A percentile compares a stretch with the other conserved stretches of the same genome.
These are phyloP conservation scores for Chaetoceros tenuissimus DNA, from an alignment of 108 stramenopile species.

Conservation along the genomic window DNA sequence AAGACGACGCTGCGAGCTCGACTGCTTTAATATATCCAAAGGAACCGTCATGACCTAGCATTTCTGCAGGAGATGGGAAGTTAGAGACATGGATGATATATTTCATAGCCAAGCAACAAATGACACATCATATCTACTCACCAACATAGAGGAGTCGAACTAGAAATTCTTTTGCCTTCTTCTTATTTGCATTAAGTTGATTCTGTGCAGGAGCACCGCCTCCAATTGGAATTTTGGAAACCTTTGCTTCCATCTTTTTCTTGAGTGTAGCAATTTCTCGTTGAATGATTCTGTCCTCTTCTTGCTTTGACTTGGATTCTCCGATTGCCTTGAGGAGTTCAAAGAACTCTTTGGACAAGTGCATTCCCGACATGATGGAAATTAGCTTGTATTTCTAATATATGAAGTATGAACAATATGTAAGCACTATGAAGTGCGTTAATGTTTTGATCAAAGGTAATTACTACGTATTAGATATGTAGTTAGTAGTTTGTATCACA, in stretches of 20 bases:
- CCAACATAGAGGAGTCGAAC: constrained; percentile 92
- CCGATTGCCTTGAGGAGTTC: constrained; percentile 99
- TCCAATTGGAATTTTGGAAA: constrained; percentile 27
- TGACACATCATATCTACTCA: background rate
- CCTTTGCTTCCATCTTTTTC: constrained; percentile 54
- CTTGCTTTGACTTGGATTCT: constrained; percentile 99
- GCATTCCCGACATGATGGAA: constrained; percentile 32
- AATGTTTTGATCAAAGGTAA: too few relatives aligned
- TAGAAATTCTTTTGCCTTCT: constrained; percentile 94
- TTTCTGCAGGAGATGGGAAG: constrained; percentile 42
- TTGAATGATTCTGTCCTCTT: constrained; percentile 97
- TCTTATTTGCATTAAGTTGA: constrained; percentile 49
- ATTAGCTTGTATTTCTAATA: too few relatives aligned
- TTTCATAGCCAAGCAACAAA: too few relatives aligned
- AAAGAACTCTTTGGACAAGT: constrained; percentile 95
- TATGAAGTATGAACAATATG: too few relatives aligned
- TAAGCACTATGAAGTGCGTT: too few relatives aligned
- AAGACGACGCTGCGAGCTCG: constrained; percentile 89
- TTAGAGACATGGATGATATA: background rate
- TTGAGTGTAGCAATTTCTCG: constrained; percentile 85
- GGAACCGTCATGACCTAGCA: constrained; percentile 97
- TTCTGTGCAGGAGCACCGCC: constrained; percentile 18
- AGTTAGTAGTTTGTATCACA: too few relatives aligned
- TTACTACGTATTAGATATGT: too few relatives aligned
- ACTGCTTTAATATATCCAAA: constrained; percentile 97